Evolutionary conservation across 257 asterid species (phyloP), one percentile per base, ranked within the genome.

Genomic region (Gentiana macrophylla): DNA sequence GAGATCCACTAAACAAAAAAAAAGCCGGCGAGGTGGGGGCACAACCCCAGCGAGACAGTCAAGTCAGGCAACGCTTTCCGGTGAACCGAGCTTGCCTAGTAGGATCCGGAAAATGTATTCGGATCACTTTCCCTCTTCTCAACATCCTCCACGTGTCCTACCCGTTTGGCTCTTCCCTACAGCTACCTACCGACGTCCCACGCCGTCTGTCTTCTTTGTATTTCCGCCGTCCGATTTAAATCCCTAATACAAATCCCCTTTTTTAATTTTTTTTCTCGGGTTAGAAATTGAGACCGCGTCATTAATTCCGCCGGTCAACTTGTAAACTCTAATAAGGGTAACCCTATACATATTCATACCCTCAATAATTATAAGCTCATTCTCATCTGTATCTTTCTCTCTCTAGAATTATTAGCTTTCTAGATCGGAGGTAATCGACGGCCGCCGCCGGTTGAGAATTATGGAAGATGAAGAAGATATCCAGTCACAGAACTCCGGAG

Each of bases 381-480:
- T 57, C 24, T 34, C 15, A 35, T 46, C 12, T 60, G 11, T 43
- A 8, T 13, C 35, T 46, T 32, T 13, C 12, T 41, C 61, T 47
- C 67, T 48, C 12, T 56, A 43, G 9, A 8, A 37, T 7, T 4
- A 8, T 6, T 57, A 8, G 46, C 8, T 41, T 7, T 41, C 43
- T 56, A 65, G 71, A 60, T 64, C 63, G 61, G 57, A 34, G 61
- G 12, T 54, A 35, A 9, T n/a, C n/a, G 2, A 24, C 11, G 46
- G 58, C 46, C 8, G 57, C 5, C 46, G 46, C 9, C 6, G 46
- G 46, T 5, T 7, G 46, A 41, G 35, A 1, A 6, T 24, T 10
- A 82, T 84, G 91, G 94, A 84, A 36, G 83, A 82, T 62, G 87
- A 84, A 45, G 94, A 84, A 2, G 87, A 81, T 57, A 64, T 72